Evolutionary conservation across 2,329 filamentous ascomycete species (phyloP).

Genomic region (Ceratocystis huliohia): DNA sequence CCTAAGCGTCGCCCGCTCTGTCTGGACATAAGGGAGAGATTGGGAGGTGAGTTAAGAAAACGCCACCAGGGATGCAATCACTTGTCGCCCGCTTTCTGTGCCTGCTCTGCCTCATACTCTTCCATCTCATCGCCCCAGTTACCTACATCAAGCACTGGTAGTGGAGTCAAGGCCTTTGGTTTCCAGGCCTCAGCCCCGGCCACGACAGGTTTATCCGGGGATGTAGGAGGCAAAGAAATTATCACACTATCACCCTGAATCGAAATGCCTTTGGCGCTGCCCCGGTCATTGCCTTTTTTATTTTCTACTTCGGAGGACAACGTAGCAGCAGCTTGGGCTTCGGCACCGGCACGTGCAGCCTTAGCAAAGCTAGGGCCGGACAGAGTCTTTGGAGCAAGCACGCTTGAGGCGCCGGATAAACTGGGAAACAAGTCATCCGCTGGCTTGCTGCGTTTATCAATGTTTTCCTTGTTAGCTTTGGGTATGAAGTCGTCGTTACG

Average conservation of each 20-base stretch:
- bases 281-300: background rate
- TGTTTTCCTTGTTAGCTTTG: background rate
- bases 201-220: background rate
- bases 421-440: constrained; percentile 9
- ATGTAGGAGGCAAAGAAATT: background rate
- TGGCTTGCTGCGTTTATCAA: background rate
- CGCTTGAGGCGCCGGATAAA: constrained; percentile 15
- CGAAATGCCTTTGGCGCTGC: constrained; percentile 17
- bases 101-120: constrained; percentile 30
- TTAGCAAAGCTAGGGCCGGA: constrained; percentile 18
- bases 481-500: background rate
- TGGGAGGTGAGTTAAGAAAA: too few species aligned
- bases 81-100: background rate
- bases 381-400: constrained; percentile 11
- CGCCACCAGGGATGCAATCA: background rate
- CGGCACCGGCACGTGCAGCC: constrained; percentile 19
- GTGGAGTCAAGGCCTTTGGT: constrained; percentile 26
- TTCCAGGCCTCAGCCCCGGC: background rate
- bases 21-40: too few species aligned
- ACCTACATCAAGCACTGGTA: constrained; percentile 32
- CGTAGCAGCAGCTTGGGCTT: constrained; percentile 22
- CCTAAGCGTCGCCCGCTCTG: background rate
- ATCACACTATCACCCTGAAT: background rate
- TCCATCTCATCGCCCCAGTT: constrained; percentile 50
- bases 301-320: constrained; percentile 23